Evolutionary conservation across 495 filamentous ascomycete species (phyloP).

Genomic region (Pseudomonodictys pantanalensis): DNA sequence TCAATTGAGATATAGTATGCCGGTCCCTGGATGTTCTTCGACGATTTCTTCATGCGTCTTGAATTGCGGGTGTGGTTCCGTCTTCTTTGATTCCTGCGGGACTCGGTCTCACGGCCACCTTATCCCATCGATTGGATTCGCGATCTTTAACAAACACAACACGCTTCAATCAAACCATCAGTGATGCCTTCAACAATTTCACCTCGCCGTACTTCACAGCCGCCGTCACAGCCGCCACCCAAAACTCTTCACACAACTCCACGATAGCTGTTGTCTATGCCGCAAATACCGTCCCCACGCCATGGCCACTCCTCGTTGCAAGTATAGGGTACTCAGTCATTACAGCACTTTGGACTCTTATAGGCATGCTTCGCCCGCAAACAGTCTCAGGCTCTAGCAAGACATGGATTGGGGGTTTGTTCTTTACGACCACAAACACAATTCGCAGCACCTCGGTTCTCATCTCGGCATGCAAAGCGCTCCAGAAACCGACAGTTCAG

Average conservation of each 20-base stretch:
- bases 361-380: constrained; percentile 8
- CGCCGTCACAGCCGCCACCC: constrained; percentile 9
- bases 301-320: constrained; percentile 10
- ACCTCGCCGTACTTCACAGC: constrained; percentile 6
- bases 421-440: constrained; percentile 11
- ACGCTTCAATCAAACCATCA: constrained; percentile 9
- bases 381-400: not conserved
- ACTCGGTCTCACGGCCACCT: constrained; percentile 11
- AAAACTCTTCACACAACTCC: constrained; percentile 8
- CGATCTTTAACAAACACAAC: constrained; percentile 14
- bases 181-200: constrained; percentile 7
- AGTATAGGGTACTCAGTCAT: constrained; percentile 7
- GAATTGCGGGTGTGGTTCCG: constrained; percentile 7
- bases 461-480: constrained; percentile 8
- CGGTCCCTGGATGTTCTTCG: not conserved
- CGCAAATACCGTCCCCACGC: constrained; percentile 3
- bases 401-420: constrained; percentile 8
- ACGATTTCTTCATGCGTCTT: constrained; percentile 3
- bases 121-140: not conserved
- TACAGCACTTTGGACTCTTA: constrained; percentile 11
- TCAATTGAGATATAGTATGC: not conserved
- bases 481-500: constrained; percentile 4
- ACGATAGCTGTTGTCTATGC: constrained; percentile 9
- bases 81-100: constrained; percentile 4
- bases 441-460: constrained; percentile 9